These are phyloP conservation scores for Capillidium rhysosporum DNA, from an alignment of 371 early-diverging fungal genomes.

Conservation along the genomic window DNA sequence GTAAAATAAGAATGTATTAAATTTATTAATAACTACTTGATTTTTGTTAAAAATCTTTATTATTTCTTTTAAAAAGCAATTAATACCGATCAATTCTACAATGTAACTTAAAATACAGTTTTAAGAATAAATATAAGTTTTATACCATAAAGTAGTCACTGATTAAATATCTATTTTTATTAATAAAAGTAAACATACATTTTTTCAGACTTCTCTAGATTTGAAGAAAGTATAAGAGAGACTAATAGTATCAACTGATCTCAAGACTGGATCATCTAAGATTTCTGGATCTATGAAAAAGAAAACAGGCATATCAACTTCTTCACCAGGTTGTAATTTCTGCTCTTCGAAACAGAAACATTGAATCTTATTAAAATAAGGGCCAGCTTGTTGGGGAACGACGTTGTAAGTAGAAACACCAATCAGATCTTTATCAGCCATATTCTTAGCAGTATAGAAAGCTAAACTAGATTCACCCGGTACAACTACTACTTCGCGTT, in stretches of 20 bases:
- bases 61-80: too few species aligned
- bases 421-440: slow-evolving; percentile 71
- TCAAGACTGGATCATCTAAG: slow-evolving; percentile 85
- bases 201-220: slow-evolving; percentile 19
- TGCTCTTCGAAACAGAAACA: slow-evolving; percentile 99
- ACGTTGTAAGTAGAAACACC: slow-evolving; percentile 97
- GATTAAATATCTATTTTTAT: too few species aligned
- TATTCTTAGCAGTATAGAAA: slow-evolving; percentile 89
- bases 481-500: slow-evolving; percentile 58
- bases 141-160: too few species aligned
- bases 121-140: too few species aligned
- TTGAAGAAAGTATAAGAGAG: slow-evolving; percentile 87
- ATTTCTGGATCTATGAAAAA: slow-evolving; percentile 97
- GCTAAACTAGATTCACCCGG: slow-evolving; percentile 95
- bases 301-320: slow-evolving; percentile 98
- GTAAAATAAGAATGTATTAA: too few species aligned
- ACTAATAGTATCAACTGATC: slow-evolving; percentile 81
- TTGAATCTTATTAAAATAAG: slow-evolving; percentile 95
- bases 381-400: slow-evolving; percentile 77
- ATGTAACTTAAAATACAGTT: too few species aligned
- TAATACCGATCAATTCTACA: too few species aligned
- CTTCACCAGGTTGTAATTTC: slow-evolving; percentile 70
- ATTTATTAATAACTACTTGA: too few species aligned
- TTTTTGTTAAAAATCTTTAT: too few species aligned
- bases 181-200: too few species aligned